A percentile compares a stretch with the other conserved stretches of the same genome.
Conservation (phyloP, 345 rosid genomes). For the Aethionema arabicum region DNA sequence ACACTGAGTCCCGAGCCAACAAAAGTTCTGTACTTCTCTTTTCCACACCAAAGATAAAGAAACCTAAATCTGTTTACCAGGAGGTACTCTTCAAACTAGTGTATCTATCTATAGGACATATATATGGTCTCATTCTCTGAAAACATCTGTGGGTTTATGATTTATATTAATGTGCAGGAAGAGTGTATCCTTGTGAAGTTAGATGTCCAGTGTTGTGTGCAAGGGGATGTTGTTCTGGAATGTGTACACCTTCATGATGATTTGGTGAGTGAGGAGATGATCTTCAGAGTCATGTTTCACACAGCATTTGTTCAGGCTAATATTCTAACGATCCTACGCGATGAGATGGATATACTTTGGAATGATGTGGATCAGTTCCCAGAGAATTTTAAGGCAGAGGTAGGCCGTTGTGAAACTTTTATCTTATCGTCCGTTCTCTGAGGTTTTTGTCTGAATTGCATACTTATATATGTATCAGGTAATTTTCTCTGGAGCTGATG, state of each 20-base stretch:
- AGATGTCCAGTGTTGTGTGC: constrained; percentile 62
- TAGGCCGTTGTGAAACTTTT: constrained; percentile 38
- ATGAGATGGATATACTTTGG: constrained; percentile 69
- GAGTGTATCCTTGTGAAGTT: constrained; percentile 62
- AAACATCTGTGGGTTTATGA: constrained; percentile 61
- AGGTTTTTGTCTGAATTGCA: constrained; percentile 54
- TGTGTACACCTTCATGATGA: constrained; percentile 69
- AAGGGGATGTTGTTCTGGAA: constrained; percentile 85
- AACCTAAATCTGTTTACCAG: constrained; percentile 55
- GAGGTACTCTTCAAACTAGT: constrained; percentile 51
- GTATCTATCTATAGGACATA: constrained; percentile 24
- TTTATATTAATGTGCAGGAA: constrained; percentile 58
- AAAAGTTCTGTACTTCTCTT: constrained; percentile 85
- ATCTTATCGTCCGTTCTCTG: constrained; percentile 21
- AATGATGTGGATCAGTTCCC: constrained; percentile 61
- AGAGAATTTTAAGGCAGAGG: constrained; percentile 76
- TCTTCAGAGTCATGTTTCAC: constrained; percentile 75
- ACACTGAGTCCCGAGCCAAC: constrained; percentile 63
- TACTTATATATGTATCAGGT: constrained; percentile 63
- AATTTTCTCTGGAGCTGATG: constrained; percentile 63
- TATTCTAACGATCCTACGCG: constrained; percentile 55
- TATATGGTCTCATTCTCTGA: constrained; percentile 33
- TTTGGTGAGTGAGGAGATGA: constrained; percentile 56
- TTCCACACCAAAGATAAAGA: constrained; percentile 64
- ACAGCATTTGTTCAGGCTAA: constrained; percentile 71